phyloP scores from a whole-genome alignment of 345 rosid genomes.

The Pugionium cornutum region DNA sequence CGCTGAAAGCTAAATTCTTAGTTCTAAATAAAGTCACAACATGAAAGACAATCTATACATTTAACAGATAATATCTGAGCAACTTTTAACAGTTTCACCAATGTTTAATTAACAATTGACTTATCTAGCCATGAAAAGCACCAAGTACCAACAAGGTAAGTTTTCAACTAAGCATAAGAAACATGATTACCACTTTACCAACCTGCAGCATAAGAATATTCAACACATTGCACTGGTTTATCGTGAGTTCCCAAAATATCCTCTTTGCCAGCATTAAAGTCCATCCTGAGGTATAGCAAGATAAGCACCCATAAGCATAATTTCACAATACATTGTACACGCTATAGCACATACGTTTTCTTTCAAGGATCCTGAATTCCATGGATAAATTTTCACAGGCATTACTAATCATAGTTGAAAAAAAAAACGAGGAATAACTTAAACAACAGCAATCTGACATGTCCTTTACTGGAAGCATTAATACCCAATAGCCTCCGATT shows the following conservation, averaged over 20 bases:
- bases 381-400: not conserved
- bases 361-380: not conserved
- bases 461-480: not conserved
- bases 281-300: conserved; percentile 60
- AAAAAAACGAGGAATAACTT: too few relatives aligned
- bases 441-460: not conserved
- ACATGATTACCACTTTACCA: conserved; percentile 23
- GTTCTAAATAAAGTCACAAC: conserved; percentile 13
- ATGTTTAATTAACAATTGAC: not conserved
- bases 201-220: conserved; percentile 97
- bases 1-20: not conserved
- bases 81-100: not conserved
- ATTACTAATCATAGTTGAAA: not conserved
- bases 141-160: conserved; percentile 2
- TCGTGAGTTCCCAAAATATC: conserved; percentile 87
- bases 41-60: not conserved
- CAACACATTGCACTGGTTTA: conserved; percentile 86
- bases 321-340: not conserved
- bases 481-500: not conserved
- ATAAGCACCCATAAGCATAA: not conserved
- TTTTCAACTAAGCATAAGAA: conserved; percentile 1
- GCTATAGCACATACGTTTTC: not conserved
- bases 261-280: conserved; percentile 76
- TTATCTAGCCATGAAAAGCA: not conserved
- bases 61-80: not conserved